These are phyloP conservation scores for Lactarius pseudohatsudake DNA, from an alignment of 768 basidiomycete genomes.

Conservation along the genomic window DNA sequence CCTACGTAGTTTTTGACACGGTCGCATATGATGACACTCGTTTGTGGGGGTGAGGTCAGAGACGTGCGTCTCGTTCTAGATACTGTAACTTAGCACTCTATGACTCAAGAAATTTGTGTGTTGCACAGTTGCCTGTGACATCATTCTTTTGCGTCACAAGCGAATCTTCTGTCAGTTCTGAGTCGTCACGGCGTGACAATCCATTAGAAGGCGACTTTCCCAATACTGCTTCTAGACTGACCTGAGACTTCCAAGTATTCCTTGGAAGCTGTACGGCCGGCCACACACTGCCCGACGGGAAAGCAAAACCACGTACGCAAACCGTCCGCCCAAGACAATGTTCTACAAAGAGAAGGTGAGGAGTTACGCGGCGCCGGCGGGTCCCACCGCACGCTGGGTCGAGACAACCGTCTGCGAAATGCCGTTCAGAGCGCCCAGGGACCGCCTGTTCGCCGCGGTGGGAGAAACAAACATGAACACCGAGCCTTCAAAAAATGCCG, in stretches of 20 bases:
- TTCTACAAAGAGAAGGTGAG: slow-evolving; percentile 52
- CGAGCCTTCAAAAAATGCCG: background rate
- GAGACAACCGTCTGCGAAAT: slow-evolving; percentile 48
- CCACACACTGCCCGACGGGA: background rate
- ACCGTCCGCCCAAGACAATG: slow-evolving; percentile 46
- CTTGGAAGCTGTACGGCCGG: background rate
- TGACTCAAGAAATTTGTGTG: background rate
- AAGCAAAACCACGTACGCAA: slow-evolving; percentile 38
- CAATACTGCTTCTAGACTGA: background rate
- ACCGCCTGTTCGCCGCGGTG: slow-evolving; percentile 33
- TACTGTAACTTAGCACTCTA: no score
- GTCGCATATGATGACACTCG: background rate
- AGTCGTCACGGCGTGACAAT: background rate
- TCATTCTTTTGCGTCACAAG: no score
- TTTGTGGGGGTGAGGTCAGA: no score
- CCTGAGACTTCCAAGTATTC: background rate
- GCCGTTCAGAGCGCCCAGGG: slow-evolving; percentile 41
- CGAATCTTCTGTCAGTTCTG: background rate
- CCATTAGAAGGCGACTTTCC: background rate
- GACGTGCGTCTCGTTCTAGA: no score
- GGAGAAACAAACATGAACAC: slow-evolving; percentile 37
- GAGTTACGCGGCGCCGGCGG: slow-evolving; percentile 37
- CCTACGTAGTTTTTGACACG: background rate
- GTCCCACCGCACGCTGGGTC: slow-evolving; percentile 45
- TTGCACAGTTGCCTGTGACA: background rate